These are phyloP conservation scores for Bertia moriformis DNA, from an alignment of 2,329 filamentous ascomycete genomes.

Conservation along the genomic window DNA sequence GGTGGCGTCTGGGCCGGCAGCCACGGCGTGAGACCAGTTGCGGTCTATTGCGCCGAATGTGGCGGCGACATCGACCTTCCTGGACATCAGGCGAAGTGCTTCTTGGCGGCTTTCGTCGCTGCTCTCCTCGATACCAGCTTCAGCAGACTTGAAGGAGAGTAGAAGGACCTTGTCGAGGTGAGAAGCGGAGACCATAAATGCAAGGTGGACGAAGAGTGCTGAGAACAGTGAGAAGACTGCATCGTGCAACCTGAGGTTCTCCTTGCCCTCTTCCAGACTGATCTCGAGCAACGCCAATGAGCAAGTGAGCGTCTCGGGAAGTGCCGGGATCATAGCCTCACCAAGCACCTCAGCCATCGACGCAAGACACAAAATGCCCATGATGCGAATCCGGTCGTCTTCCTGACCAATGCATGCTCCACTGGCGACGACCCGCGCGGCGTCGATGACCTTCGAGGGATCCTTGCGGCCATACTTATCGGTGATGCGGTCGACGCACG, in stretches of 20 bases:
- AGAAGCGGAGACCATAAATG: constrained; percentile 71
- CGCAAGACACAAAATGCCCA: constrained; percentile 77
- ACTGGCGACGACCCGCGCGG: constrained; percentile 65
- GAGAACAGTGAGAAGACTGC: constrained; percentile 70
- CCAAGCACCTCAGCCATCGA: constrained; percentile 79
- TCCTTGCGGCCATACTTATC: constrained; percentile 95
- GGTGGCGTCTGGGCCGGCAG: constrained; percentile 31
- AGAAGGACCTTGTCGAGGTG: constrained; percentile 60
- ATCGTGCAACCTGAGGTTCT: constrained; percentile 57
- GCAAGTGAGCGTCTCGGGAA: constrained; percentile 62
- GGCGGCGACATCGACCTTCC: constrained; percentile 53
- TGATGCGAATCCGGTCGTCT: constrained; percentile 60
- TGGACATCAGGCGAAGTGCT: constrained; percentile 61
- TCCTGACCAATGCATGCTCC: constrained; percentile 60
- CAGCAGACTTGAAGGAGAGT: constrained; percentile 60
- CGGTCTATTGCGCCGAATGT: background rate
- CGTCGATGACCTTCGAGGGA: constrained; percentile 57
- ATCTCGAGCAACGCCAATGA: constrained; percentile 57
- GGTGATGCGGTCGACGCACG: constrained; percentile 80
- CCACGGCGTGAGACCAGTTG: constrained; percentile 6
- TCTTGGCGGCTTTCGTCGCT: constrained; percentile 50
- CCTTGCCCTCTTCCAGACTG: constrained; percentile 36
- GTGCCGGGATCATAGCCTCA: constrained; percentile 69
- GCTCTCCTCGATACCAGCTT: constrained; percentile 35
- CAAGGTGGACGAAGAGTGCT: constrained; percentile 66